Base-by-base conservation (phyloP, 768 basidiomycete genomes). In the Pulveroboletus frians region DNA sequence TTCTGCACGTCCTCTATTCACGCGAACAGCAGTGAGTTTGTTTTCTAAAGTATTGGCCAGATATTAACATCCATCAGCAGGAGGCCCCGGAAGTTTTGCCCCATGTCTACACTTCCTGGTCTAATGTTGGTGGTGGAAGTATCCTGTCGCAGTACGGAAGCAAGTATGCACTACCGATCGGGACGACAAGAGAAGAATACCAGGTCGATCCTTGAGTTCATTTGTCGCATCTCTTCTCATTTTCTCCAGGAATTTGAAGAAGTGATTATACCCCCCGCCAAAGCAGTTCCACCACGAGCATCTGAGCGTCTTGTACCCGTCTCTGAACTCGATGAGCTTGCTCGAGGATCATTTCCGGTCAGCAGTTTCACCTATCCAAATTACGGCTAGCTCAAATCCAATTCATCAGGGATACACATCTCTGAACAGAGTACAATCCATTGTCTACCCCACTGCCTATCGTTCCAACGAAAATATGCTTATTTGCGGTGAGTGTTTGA, bases 381-480 rank as follows among this genome's bases (percentile, higher is more conserved):
- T 26, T 6, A 21, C 27, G n/a, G 32, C 46, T 29, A 34, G 3
- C 27, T 41, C 30, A 35, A 26, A 34, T 38, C 6, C 37, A 51
- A 36, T 34, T 1, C 40, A 47, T 14, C 15, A 95, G 93, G 88
- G 88, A 26, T 99, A 98, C 61, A 71, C 76, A 29, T 76, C 84
- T 9, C 73, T 99, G 54, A 99, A 99, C 65, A 79, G 96, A 54
- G 87, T 99, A 50, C 96, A 99, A 64, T 94, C 92, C 1, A 92
- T 97, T 52, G 85, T 98, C 17, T 97, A 86, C 69, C 85, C 88
- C 0, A 90, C 89, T 3, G 96, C 94, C 1, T 97, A 95, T 67
- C 74, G 79, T n/a, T 85, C 91, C 1, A 98, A 96, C 56, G 96
- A 97, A 69, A 99, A 99, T 63, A 79, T 99, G 73, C 81, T 99